Percentiles rank a stretch among this genome's conserved stretches.
Evolutionary conservation across 768 basidiomycete species (phyloP).

Genomic region (Lenzites betulinus): DNA sequence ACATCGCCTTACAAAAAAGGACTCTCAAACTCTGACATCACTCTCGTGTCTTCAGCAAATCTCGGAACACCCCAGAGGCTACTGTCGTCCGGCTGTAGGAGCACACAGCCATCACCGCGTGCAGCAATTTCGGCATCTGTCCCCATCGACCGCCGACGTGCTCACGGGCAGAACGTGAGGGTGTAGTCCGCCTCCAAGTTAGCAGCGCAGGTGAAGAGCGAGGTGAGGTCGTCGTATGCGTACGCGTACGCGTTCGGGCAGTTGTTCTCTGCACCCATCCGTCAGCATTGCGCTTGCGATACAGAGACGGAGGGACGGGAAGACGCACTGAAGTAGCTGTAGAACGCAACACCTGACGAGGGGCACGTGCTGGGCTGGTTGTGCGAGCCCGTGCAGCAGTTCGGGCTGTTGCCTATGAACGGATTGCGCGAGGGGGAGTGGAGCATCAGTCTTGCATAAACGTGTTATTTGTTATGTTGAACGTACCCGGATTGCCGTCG

Average conservation of each 20-base stretch:
- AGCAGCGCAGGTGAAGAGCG: not conserved
- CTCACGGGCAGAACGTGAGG: not conserved
- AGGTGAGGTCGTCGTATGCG: not conserved
- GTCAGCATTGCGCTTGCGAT: not conserved
- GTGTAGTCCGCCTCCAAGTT: not conserved
- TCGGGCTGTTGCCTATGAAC: slow-evolving; percentile 49
- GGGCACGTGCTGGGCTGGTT: slow-evolving; percentile 59
- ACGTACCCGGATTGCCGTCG: slow-evolving; percentile 31
- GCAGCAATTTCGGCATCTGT: too few species aligned
- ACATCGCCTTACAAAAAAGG: too few species aligned
- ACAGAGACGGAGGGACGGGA: not conserved
- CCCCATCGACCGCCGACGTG: too few species aligned
- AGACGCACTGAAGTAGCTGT: slow-evolving; percentile 49
- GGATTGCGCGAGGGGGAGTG: too few species aligned
- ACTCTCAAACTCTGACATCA: too few species aligned
- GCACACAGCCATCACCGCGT: too few species aligned
- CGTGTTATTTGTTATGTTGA: slow-evolving; percentile 3
- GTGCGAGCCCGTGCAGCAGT: slow-evolving; percentile 64
- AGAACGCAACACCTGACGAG: slow-evolving; percentile 43
- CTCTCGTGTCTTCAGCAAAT: too few species aligned
- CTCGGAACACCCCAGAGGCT: too few species aligned
- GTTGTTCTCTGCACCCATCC: slow-evolving; percentile 35
- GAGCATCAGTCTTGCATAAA: too few species aligned
- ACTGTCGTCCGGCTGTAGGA: too few species aligned
- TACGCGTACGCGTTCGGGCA: slow-evolving; percentile 52